Evolutionary conservation across 306 rosid genomes (phyloP), one percentile per base, ranked within the genome.

Genomic region (Lablab purpureus): DNA sequence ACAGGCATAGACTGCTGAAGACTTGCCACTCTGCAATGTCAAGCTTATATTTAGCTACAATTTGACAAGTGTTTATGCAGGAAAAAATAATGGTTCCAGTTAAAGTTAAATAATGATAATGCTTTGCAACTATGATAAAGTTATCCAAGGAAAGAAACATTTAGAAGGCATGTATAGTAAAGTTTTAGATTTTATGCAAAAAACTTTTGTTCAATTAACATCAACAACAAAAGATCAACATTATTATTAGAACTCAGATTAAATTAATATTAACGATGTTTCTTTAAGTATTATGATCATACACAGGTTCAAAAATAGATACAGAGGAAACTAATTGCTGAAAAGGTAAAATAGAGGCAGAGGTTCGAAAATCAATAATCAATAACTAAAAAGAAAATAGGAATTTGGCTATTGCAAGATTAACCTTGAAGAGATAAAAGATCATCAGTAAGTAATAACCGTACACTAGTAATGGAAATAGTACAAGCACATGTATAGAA

Each of bases 1-100:
- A 84, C 99, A 92, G 59, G 98, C 99, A 95, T 95, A 88, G 75
- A 95, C 86, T 27, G 98, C 98, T 18, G 99, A 97, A 77, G 99
- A 91, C 79, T 95, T 95, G 83, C 98, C 99, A 91, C 99, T 86
- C 99, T 95, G 91, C 88, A 88, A 86, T 52, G 82, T 47, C 45
- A 85, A 55, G 67, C 32, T 66, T 43, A 76, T 56, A 56, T 47
- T 89, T 64, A 88, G 71, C 69, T 30, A 77, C 67, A 56, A 74
- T 52, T 49, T 27, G 25, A 72, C 9, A 54, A 77, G 69, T n/a
- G 51, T 68, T 70, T 54, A 40, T 59, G 32, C 56, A n/a, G 43
- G 69, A 22, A 23, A 82, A 10, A 45, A 51, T 13, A 55, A 27
- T 23, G 56, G 63, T 18, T 49, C 64, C 23, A 32, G 67, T n/a